phyloP scores from a whole-genome alignment of 2,329 filamentous ascomycete genomes.

The Exophiala sp. region DNA sequence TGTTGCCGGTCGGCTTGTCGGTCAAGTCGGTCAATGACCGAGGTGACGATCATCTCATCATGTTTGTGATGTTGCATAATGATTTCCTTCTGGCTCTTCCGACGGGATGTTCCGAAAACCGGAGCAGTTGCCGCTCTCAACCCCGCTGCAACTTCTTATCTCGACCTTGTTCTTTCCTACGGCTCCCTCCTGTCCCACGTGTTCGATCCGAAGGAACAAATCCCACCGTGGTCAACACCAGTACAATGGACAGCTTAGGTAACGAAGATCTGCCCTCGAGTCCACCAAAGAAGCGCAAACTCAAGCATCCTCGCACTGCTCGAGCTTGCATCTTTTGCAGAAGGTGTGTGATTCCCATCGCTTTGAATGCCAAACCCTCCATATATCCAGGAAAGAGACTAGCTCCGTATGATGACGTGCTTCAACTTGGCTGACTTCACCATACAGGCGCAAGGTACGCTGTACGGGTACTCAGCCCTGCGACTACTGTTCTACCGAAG shows the following conservation, averaged over 20 bases:
- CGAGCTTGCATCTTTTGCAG: slow-evolving; percentile 27
- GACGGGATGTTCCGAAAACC: no score
- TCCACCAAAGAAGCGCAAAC: slow-evolving; percentile 26
- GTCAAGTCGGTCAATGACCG: no score
- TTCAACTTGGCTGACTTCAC: background rate
- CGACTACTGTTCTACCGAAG: slow-evolving; percentile 25
- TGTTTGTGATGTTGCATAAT: no score
- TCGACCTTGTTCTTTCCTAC: background rate
- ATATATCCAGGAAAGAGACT: background rate
- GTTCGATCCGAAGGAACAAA: background rate
- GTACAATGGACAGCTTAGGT: background rate
- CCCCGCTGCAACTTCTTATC: no score
- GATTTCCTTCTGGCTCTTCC: no score
- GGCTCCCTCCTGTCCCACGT: background rate
- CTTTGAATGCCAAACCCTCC: background rate
- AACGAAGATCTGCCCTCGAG: slow-evolving; percentile 9
- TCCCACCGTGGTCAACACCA: no score
- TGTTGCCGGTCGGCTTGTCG: no score
- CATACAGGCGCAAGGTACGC: slow-evolving; percentile 24
- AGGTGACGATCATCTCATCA: no score
- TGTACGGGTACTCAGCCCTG: slow-evolving; percentile 26
- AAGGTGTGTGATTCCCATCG: slow-evolving; percentile 16
- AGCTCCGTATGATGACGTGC: background rate
- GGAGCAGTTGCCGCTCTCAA: no score
- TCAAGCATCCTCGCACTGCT: slow-evolving; percentile 26